Percentiles rank a stretch among this genome's conserved stretches.
Conservation (phyloP, 257 asterid genomes). For the Prunella vulgaris region DNA sequence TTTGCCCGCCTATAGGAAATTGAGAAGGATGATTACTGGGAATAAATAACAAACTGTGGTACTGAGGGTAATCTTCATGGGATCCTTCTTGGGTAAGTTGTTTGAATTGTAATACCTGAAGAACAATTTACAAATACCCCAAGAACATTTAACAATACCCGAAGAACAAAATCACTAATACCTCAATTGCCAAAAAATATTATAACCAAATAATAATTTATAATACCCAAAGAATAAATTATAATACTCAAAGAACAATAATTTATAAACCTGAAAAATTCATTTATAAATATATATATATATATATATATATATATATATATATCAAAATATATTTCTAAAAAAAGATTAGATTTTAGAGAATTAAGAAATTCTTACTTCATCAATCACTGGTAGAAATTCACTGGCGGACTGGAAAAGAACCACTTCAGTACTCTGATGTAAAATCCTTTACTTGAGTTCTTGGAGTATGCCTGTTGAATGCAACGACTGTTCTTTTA, state of each 20-base stretch:
- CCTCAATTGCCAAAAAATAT: no score
- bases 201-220: no score
- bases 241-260: no score
- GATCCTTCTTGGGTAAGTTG: conserved; percentile 73
- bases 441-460: conserved; percentile 62
- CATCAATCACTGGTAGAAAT: conserved; percentile 82
- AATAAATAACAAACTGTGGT: conserved; percentile 93
- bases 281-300: no score
- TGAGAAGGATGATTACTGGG: conserved; percentile 88
- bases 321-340: background rate
- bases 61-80: conserved; percentile 99
- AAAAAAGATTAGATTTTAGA: background rate
- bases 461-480: conserved; percentile 70
- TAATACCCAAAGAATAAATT: no score
- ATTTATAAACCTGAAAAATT: conserved; percentile 54
- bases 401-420: conserved; percentile 85
- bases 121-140: no score
- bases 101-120: no score
- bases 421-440: conserved; percentile 49
- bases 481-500: conserved; percentile 57
- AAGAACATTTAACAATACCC: no score
- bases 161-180: no score
- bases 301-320: no score
- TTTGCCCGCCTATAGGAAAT: conserved; percentile 88
- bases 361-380: conserved; percentile 30